Conservation (phyloP, 805 yeast species). For the Nakazawaea anatomiae region DNA sequence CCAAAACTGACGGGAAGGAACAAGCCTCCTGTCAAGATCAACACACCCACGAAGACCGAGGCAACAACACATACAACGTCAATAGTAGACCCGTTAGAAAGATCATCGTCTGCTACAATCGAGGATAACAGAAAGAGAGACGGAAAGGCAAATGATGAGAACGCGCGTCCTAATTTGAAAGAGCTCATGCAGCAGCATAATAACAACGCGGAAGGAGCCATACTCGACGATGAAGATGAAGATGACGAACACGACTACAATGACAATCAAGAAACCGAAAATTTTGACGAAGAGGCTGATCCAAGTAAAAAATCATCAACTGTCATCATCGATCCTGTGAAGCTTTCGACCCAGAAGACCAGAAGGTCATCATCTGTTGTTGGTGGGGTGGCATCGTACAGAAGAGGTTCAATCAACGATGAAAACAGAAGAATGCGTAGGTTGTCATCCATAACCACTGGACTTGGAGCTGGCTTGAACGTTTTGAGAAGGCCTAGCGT, state of each 20-base stretch:
- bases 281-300: neutral
- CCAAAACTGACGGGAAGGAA: conserved; percentile 43
- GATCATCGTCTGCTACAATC: neutral
- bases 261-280: neutral
- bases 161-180: conserved; percentile 1
- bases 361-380: neutral
- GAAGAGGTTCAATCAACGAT: conserved; percentile 6
- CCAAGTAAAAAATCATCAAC: conserved; percentile 4
- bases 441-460: conserved; percentile 14
- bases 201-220: neutral
- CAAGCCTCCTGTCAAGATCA: conserved; percentile 9
- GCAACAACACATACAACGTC: conserved; percentile 14
- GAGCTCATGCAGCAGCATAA: conserved; percentile 1
- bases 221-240: neutral
- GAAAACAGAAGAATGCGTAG: conserved; percentile 12
- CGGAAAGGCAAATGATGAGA: neutral
- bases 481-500: conserved; percentile 9
- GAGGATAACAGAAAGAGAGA: neutral
- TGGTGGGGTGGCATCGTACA: neutral
- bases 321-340: conserved; percentile 4
- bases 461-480: conserved; percentile 9
- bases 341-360: neutral
- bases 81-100: neutral
- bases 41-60: too few species aligned
- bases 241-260: neutral